phyloP scores from a whole-genome alignment of 2,329 filamentous ascomycete genomes.

The Lasiodiplodia sp. region DNA sequence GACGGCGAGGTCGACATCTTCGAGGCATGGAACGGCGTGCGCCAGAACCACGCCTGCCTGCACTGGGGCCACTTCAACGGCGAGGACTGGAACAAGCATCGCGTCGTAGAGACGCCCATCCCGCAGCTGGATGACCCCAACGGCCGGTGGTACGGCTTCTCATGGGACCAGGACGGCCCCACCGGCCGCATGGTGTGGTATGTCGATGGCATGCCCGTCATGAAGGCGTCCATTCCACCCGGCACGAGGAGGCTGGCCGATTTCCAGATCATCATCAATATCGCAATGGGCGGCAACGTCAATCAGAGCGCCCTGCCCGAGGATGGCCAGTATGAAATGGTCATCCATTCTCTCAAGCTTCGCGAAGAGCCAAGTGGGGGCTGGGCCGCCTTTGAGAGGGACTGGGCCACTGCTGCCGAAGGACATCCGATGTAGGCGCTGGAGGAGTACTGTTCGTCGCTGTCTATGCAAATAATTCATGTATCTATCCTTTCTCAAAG shows the following conservation, averaged over 20 bases:
- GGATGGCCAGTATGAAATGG: conserved; percentile 64
- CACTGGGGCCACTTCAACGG: conserved; percentile 66
- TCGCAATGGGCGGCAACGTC: conserved; percentile 69
- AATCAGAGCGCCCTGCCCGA: conserved; percentile 60
- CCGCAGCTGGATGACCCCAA: conserved; percentile 53
- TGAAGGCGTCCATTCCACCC: conserved; percentile 62
- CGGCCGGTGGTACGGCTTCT: conserved; percentile 63
- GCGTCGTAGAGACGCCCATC: conserved; percentile 61
- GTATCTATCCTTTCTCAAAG: no score
- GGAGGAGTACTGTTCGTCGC: background rate
- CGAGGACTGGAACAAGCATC: conserved; percentile 64
- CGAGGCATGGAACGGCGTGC: conserved; percentile 67
- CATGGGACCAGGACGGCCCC: conserved; percentile 60
- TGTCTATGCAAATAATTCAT: no score
- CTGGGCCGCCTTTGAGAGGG: conserved; percentile 61
- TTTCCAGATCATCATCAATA: conserved; percentile 64
- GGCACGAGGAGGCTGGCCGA: conserved; percentile 64
- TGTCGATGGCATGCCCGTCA: conserved; percentile 63
- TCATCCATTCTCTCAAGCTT: conserved; percentile 61
- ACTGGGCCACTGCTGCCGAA: conserved; percentile 53
- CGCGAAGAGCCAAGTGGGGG: conserved; percentile 62
- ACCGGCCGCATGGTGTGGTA: conserved; percentile 63
- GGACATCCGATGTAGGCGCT: conserved; percentile 32
- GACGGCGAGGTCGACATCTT: conserved; percentile 69
- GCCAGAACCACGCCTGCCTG: conserved; percentile 63